Evolutionary conservation across 177 flowering plant genomes (phyloP).

Genomic region (Vitis hybrid): DNA sequence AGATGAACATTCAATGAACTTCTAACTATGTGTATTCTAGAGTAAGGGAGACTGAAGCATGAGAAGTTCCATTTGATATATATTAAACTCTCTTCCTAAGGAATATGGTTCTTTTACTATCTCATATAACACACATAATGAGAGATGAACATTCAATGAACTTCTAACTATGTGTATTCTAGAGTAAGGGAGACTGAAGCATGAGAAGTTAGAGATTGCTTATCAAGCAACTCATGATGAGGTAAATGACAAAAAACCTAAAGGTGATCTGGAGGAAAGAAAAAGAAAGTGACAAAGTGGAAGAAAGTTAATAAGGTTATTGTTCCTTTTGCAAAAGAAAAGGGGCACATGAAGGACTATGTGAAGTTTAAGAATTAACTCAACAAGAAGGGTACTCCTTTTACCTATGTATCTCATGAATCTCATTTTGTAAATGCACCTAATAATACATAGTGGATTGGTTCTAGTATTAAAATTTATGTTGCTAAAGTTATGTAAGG

Average conservation of each 20-base stretch:
- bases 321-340: slow-evolving; percentile 1
- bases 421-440: background rate
- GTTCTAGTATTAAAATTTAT: background rate
- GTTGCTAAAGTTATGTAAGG: background rate
- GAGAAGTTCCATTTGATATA: too few relatives aligned
- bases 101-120: too few relatives aligned
- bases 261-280: background rate
- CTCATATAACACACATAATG: too few relatives aligned
- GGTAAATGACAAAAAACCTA: background rate
- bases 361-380: background rate
- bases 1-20: too few relatives aligned
- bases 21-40: too few relatives aligned
- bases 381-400: background rate
- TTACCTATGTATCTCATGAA: background rate
- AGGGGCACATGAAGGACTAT: background rate
- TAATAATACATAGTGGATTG: background rate
- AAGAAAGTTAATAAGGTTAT: background rate
- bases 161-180: too few relatives aligned
- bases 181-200: too few relatives aligned
- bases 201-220: too few relatives aligned
- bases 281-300: background rate
- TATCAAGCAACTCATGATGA: too few relatives aligned
- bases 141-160: too few relatives aligned
- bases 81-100: too few relatives aligned
- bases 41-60: too few relatives aligned